Percentiles rank a stretch among this genome's conserved stretches.
Evolutionary conservation across 805 yeast genomes (phyloP).

Genomic region (Candida oleophila): DNA sequence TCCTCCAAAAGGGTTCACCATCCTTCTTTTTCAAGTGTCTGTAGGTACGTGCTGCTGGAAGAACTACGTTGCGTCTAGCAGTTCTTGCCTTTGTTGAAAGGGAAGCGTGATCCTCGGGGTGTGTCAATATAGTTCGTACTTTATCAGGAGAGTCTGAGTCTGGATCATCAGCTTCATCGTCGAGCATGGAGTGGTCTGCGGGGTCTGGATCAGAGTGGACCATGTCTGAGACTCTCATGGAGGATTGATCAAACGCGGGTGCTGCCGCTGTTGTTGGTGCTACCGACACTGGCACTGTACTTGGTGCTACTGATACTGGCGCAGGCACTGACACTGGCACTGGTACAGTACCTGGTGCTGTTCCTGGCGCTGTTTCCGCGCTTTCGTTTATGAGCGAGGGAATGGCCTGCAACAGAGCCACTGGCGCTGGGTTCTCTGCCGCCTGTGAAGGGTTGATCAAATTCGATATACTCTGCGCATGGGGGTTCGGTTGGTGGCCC

Average conservation of each 20-base stretch:
- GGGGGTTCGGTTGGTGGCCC: neutral
- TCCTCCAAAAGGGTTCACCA: constrained; percentile 89
- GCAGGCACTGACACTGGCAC: neutral
- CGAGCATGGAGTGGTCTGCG: neutral
- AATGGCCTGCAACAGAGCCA: neutral
- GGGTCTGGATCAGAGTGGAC: neutral
- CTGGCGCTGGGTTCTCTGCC: neutral
- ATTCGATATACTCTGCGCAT: neutral
- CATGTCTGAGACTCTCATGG: neutral
- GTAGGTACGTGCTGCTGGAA: constrained; percentile 4
- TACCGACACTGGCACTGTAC: neutral
- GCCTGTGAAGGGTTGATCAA: neutral
- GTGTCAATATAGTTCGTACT: constrained; percentile 1
- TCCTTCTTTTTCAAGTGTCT: constrained; percentile 78
- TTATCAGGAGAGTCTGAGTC: neutral
- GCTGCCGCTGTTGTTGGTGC: neutral
- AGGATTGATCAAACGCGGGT: neutral
- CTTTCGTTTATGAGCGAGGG: no score
- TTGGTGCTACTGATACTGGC: neutral
- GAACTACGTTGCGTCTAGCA: neutral
- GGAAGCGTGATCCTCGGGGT: neutral
- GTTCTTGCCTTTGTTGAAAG: neutral
- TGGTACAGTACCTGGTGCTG: neutral
- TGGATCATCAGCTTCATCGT: neutral
- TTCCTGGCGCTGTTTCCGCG: neutral